Base-by-base conservation (phyloP, 371 early-diverging fungal species). In the Circinella minor region DNA sequence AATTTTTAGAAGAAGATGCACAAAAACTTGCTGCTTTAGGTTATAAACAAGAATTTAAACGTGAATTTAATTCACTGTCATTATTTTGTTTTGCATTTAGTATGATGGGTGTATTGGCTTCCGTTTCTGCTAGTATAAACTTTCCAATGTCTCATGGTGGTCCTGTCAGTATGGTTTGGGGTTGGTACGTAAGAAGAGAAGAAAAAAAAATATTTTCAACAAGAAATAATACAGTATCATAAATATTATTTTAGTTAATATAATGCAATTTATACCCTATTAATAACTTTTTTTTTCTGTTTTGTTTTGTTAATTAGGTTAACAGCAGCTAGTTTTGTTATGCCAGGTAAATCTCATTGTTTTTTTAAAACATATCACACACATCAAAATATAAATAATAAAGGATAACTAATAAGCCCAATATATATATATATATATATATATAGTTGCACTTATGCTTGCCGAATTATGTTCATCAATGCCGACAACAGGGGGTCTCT, bases 11-110 rank as follows among this genome's bases (percentile, higher is more conserved):
- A 55, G 71, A 71, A 48, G 81, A 81, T 66, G 77, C 81, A 13
- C 81, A 79, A 27, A 55, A 74, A 17, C 65, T 81, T 6, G 71
- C 72, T 9, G 79, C 75, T 20, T 57, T 81, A 1, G 81, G 81
- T 4, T 81, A 81, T 55, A 78, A 79, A 14, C 81, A 81, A 68
- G 81, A 81, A 48, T 81, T 81, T 47, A 81, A 76, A 11, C 68
- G 81, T 34, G 78, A 78, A 15, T 70, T 79, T 55, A 78, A 73
- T 61, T 47, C 75, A 15, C 67, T 81, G 27, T 77, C 77, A 1
- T 77, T 77, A 39, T 49, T 66, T 46, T 75, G 76, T 0, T 79
- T 81, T 71, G 72, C 72, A 3, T 81, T 81, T 62, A 67, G 76
- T 9, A 74, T 76, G 11, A 77, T 81, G 77, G 81, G 76, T 10